Base-by-base conservation (phyloP, 495 filamentous ascomycete species). In the Talaromyces stipitatus region DNA sequence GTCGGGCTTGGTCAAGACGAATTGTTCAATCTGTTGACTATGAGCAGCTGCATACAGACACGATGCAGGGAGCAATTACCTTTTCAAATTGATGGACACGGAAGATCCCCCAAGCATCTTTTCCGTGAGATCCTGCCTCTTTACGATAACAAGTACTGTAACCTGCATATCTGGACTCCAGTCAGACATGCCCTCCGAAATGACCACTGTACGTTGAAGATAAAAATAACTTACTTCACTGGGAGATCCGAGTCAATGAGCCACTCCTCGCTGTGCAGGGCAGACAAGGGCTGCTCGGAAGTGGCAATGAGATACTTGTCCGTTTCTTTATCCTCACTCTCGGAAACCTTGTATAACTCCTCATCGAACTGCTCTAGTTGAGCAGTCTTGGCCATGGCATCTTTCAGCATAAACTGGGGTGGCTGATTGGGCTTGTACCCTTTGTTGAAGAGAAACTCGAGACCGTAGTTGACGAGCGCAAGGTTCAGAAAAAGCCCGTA, bases 41-140 rank as follows among this genome's bases (percentile, higher is more conserved):
- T 54, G 8, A 54, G 52, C 29, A 7, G 28, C 66, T 26, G 65
- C 60, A 48, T 51, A 11, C 2, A 58, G 4, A 23, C 18, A 28
- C 18, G 18, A 6, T 47, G 58, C 23, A 60, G 18, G 41, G 52
- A 58, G 56, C 57, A 30, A 62, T 63, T 36, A 85, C 84, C 85
- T 98, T 98, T 72, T 97, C 94, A 65, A 98, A 98, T 66, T 98
- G 92, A 72, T 98, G 94, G 38, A 97, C 91, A 63, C 94, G 86
- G 80, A 97, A 98, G 61, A 97, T 90, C 54, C 94, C 94, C 94
- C 94, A 98, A 4, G 95, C 92, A 65, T 98, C 94, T 72, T 89
- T 90, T 32, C 94, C 94, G 65, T 96, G 91, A 18, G 81, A 72
- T 47, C 94, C 94, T 30, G 94, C 94, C 69, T 98, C 94, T 76